Conservation (phyloP, 2,329 filamentous ascomycete species). For the Apiospora pterosperma region DNA sequence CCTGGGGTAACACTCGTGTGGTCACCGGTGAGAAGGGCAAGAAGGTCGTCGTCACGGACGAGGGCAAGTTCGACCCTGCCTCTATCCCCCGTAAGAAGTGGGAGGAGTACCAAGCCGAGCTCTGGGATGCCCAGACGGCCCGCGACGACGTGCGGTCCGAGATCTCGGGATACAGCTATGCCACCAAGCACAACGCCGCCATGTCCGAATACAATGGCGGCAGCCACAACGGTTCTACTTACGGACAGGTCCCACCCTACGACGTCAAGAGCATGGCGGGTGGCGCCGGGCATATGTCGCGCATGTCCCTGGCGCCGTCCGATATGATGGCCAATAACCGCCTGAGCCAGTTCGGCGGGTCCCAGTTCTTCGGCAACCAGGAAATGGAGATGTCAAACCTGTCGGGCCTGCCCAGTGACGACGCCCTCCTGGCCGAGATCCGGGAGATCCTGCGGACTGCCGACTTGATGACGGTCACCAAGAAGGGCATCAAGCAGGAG, state of each 20-base stretch:
- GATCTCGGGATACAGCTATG: constrained; percentile 90
- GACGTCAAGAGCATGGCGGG: constrained; percentile 32
- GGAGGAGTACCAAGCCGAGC: constrained; percentile 97
- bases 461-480: constrained; percentile 96
- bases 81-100: constrained; percentile 97
- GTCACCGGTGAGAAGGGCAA: constrained; percentile 91
- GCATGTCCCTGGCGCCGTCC: constrained; percentile 77
- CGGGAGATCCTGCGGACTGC: constrained; percentile 87
- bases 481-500: constrained; percentile 96
- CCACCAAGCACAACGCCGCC: constrained; percentile 68
- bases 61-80: constrained; percentile 93
- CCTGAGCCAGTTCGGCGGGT: constrained; percentile 59
- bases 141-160: constrained; percentile 80
- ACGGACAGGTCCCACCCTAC: constrained; percentile 41
- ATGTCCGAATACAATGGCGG: constrained; percentile 69
- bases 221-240: constrained; percentile 50
- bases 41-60: constrained; percentile 90
- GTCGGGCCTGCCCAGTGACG: constrained; percentile 76
- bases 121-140: constrained; percentile 92
- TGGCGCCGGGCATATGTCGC: constrained; percentile 47
- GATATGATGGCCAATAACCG: constrained; percentile 56
- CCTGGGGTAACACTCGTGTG: constrained; percentile 97
- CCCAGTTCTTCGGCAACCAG: constrained; percentile 55
- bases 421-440: constrained; percentile 89
- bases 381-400: constrained; percentile 76